Conservation (phyloP, 2,329 filamentous ascomycete genomes). For the Coniochaeta ligniaria region DNA sequence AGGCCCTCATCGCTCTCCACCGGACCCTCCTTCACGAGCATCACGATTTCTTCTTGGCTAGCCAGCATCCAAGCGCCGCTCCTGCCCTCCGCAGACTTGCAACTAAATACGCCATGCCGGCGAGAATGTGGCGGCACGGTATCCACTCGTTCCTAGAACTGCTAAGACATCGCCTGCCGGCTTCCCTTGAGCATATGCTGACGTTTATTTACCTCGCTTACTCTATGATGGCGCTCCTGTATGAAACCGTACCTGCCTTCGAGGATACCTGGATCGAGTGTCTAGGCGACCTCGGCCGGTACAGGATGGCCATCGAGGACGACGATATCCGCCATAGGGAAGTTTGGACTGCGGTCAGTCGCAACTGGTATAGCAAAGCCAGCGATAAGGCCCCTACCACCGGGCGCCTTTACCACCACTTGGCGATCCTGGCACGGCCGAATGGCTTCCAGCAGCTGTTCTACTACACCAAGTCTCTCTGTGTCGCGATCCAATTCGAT, state of each 20-base stretch:
- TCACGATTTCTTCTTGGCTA: slow-evolving; percentile 80
- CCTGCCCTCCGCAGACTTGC: slow-evolving; percentile 61
- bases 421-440: slow-evolving; percentile 70
- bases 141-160: slow-evolving; percentile 82
- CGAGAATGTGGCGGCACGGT: slow-evolving; percentile 87
- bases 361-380: slow-evolving; percentile 79
- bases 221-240: slow-evolving; percentile 78
- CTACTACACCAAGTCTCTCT: slow-evolving; percentile 65
- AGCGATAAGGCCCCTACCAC: slow-evolving; percentile 68
- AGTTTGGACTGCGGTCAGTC: slow-evolving; percentile 72
- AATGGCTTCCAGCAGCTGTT: slow-evolving; percentile 65
- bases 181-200: slow-evolving; percentile 80
- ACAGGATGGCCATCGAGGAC: slow-evolving; percentile 83
- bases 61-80: slow-evolving; percentile 75
- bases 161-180: slow-evolving; percentile 65
- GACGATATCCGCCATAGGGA: slow-evolving; percentile 68
- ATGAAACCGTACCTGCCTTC: slow-evolving; percentile 78
- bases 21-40: slow-evolving; percentile 75
- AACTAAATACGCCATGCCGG: slow-evolving; percentile 83
- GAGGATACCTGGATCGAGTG: slow-evolving; percentile 92
- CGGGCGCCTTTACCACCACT: slow-evolving; percentile 79
- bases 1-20: slow-evolving; percentile 75
- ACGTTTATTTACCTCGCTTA: slow-evolving; percentile 86
- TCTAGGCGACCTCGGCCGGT: slow-evolving; percentile 76
- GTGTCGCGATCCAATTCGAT: slow-evolving; percentile 57